Evolutionary conservation across 495 filamentous ascomycete species (phyloP).

Genomic region (Penicillium crystallinum): DNA sequence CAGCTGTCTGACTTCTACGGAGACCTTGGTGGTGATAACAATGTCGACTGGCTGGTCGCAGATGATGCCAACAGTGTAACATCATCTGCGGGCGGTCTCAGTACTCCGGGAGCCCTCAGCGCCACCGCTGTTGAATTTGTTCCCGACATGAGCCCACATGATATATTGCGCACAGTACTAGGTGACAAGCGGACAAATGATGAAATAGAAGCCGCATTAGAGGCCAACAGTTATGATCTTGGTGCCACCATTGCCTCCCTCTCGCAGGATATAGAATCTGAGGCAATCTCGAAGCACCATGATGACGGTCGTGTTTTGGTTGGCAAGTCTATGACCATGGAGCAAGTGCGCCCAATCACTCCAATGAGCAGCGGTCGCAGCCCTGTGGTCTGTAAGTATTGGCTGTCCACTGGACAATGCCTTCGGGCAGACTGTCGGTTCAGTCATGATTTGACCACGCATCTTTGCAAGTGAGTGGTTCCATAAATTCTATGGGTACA

Average conservation of each 20-base stretch:
- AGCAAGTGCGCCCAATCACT: slow-evolving; percentile 63
- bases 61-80: slow-evolving; percentile 77
- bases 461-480: slow-evolving; percentile 90
- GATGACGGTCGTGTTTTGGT: slow-evolving; percentile 60
- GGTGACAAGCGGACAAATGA: slow-evolving; percentile 86
- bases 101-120: slow-evolving; percentile 60
- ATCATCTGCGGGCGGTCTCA: slow-evolving; percentile 63
- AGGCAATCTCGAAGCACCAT: slow-evolving; percentile 21
- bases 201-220: slow-evolving; percentile 85
- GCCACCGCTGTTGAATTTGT: slow-evolving; percentile 76
- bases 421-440: slow-evolving; percentile 94
- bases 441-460: slow-evolving; percentile 90
- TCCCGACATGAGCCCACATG: slow-evolving; percentile 94
- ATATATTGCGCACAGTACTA: slow-evolving; percentile 93
- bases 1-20: slow-evolving; percentile 81
- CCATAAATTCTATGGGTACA: background rate
- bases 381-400: slow-evolving; percentile 93
- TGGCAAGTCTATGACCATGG: slow-evolving; percentile 82
- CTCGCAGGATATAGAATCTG: slow-evolving; percentile 55
- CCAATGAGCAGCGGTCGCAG: slow-evolving; percentile 67
- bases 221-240: slow-evolving; percentile 86
- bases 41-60: slow-evolving; percentile 92
- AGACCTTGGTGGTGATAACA: slow-evolving; percentile 80
- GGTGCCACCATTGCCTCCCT: slow-evolving; percentile 82
- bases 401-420: slow-evolving; percentile 85